phyloP scores from a whole-genome alignment of 768 basidiomycete species.

The Auriculariales sp. region DNA sequence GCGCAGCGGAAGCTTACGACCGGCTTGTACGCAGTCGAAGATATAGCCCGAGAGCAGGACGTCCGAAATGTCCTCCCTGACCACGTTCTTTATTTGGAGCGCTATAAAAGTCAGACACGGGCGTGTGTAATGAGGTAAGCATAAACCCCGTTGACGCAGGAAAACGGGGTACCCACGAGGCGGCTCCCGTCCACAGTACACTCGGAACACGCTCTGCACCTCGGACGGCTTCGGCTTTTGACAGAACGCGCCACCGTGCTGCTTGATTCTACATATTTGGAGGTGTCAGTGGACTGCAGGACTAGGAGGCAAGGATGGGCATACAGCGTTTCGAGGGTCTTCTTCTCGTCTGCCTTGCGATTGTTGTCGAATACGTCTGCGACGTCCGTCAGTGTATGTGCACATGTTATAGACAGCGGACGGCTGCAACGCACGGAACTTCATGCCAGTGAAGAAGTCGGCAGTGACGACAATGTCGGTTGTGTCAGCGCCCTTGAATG shows the following conservation, averaged over 20 bases:
- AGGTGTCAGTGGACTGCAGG: neutral
- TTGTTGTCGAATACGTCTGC: neutral
- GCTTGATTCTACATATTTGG: conserved; percentile 37
- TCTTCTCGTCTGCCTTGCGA: conserved; percentile 35
- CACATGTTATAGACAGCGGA: neutral
- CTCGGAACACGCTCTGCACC: neutral
- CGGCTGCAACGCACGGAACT: conserved; percentile 50
- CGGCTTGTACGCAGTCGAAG: conserved; percentile 51
- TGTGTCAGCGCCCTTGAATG: conserved; percentile 49
- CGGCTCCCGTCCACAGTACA: neutral
- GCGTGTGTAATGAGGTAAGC: neutral
- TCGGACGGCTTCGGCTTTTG: conserved; percentile 18
- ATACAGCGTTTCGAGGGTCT: conserved; percentile 50
- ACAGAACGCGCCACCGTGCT: conserved; percentile 50
- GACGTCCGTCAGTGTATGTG: neutral
- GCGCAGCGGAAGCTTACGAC: conserved; percentile 40
- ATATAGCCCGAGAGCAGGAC: conserved; percentile 78
- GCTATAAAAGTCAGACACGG: conserved; percentile 24
- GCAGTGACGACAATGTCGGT: conserved; percentile 45
- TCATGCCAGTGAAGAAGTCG: conserved; percentile 57
- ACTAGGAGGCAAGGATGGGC: conserved; percentile 10
- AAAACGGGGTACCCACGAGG: neutral
- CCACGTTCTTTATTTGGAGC: conserved; percentile 53
- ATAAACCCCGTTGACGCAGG: neutral
- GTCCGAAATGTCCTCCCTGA: conserved; percentile 55